These are phyloP conservation scores for Aspergillaceae sp. DNA, from an alignment of 2,329 filamentous ascomycete genomes.

Conservation along the genomic window DNA sequence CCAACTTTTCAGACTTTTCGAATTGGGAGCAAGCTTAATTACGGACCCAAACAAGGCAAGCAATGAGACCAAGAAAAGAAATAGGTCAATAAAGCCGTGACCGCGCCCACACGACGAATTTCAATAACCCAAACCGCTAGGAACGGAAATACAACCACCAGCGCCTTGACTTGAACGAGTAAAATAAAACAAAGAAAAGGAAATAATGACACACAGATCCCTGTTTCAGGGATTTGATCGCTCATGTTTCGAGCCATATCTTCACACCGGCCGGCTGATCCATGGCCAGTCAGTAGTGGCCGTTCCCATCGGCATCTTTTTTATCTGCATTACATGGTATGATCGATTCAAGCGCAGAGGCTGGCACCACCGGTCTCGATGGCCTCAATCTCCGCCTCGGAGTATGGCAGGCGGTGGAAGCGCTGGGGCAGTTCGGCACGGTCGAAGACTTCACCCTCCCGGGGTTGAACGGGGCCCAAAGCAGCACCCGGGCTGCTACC, in stretches of 20 bases:
- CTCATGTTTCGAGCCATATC: no score
- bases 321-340: slow-evolving; percentile 9
- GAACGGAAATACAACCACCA: slow-evolving; percentile 23
- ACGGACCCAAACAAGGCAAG: slow-evolving; percentile 9
- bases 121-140: slow-evolving; percentile 13
- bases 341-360: slow-evolving; percentile 40
- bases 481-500: slow-evolving; percentile 59
- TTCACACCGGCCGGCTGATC: no score
- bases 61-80: slow-evolving; percentile 7
- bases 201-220: not conserved
- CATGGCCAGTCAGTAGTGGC: not conserved
- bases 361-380: slow-evolving; percentile 88
- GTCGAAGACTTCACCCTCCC: slow-evolving; percentile 74
- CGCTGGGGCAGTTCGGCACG: slow-evolving; percentile 75
- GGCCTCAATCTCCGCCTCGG: slow-evolving; percentile 81
- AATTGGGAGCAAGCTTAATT: slow-evolving; percentile 11
- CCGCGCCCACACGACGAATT: slow-evolving; percentile 1
- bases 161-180: slow-evolving; percentile 19
- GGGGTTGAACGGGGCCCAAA: slow-evolving; percentile 63
- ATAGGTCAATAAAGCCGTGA: not conserved
- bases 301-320: slow-evolving; percentile 2
- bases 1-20: slow-evolving; percentile 10
- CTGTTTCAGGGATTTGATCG: no score
- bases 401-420: slow-evolving; percentile 69
- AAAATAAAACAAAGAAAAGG: slow-evolving; percentile 1